phyloP scores from a whole-genome alignment of 2,329 filamentous ascomycete species.

The Pseudophaeomoniella oleicola region DNA sequence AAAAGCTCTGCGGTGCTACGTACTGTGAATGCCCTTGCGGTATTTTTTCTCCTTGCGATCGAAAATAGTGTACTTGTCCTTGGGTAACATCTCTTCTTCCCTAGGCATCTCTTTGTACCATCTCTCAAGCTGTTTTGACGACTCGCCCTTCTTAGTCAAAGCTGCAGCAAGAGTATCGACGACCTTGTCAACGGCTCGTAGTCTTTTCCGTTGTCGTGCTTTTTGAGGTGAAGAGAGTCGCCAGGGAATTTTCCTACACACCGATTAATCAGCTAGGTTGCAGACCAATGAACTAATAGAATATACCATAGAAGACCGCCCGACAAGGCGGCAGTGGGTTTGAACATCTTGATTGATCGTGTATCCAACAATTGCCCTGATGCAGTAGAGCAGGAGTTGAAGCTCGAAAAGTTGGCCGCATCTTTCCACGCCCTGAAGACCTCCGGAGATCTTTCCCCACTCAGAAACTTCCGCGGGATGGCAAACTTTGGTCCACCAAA shows the following conservation, averaged over 20 bases:
- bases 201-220: conserved; percentile 65
- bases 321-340: conserved; percentile 59
- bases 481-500: not conserved
- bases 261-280: conserved; percentile 10
- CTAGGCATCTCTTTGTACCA: conserved; percentile 96
- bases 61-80: conserved; percentile 97
- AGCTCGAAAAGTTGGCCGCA: not conserved
- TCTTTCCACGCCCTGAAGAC: no score
- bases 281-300: conserved; percentile 4
- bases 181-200: conserved; percentile 76
- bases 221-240: conserved; percentile 87
- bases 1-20: conserved; percentile 19
- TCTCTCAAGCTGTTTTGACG: conserved; percentile 61
- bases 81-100: conserved; percentile 87
- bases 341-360: conserved; percentile 69
- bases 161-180: conserved; percentile 70
- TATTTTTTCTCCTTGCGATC: conserved; percentile 92
- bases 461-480: not conserved
- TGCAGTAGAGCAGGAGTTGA: conserved; percentile 1
- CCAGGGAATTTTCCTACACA: conserved; percentile 81
- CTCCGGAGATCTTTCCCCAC: no score
- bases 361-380: no score
- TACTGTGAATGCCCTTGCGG: conserved; percentile 94
- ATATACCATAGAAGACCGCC: conserved; percentile 70
- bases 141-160: conserved; percentile 56